phyloP scores from a whole-genome alignment of 2,329 filamentous ascomycete species.

The Tolypocladium amazonense region DNA sequence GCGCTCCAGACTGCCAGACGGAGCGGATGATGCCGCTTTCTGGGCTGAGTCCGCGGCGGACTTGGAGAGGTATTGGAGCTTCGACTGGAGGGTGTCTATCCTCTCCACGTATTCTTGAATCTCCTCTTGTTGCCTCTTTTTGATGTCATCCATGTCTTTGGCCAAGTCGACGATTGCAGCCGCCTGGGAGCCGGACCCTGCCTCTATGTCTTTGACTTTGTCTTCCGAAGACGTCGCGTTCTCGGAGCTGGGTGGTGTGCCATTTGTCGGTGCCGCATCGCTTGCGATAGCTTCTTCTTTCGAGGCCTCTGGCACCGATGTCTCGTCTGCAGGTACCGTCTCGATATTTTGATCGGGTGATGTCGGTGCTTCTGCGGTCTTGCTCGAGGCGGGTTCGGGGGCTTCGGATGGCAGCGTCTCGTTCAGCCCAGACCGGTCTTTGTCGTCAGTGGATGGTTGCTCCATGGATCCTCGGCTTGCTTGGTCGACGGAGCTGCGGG shows the following conservation, averaged over 20 bases:
- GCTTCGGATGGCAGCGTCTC: slow-evolving; percentile 7
- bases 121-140: slow-evolving; percentile 58
- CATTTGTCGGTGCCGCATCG: background rate
- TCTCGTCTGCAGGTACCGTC: background rate
- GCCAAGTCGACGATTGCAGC: slow-evolving; percentile 1
- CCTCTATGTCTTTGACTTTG: background rate
- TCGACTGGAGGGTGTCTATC: slow-evolving; percentile 85
- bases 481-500: slow-evolving; percentile 25
- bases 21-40: slow-evolving; percentile 50
- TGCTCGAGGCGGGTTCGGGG: background rate
- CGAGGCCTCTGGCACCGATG: background rate
- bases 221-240: background rate
- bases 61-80: slow-evolving; percentile 77
- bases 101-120: slow-evolving; percentile 74
- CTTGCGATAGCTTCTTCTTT: background rate
- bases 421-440: slow-evolving; percentile 6
- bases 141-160: slow-evolving; percentile 14
- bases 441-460: slow-evolving; percentile 16
- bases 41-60: slow-evolving; percentile 69
- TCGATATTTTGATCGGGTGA: background rate
- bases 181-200: background rate
- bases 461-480: slow-evolving; percentile 16
- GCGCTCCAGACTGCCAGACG: slow-evolving; percentile 58
- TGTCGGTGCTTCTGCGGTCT: background rate
- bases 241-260: background rate